A percentile compares a stretch with the other conserved stretches of the same genome.
Conservation (phyloP, 768 basidiomycete species). For the Gelatoporia subvermispora region DNA sequence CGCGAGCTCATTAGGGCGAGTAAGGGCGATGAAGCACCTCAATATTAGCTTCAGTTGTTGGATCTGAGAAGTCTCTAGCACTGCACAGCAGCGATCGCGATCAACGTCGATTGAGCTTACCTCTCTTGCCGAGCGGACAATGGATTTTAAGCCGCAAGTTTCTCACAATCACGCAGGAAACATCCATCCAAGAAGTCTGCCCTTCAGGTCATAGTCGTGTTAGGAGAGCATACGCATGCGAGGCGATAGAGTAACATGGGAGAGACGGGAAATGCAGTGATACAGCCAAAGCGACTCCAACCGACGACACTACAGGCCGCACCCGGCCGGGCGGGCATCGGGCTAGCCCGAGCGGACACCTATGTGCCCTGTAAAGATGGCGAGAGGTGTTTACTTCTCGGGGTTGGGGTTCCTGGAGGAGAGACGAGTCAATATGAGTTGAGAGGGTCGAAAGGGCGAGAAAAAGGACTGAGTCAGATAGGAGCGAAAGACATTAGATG, state of each 20-base stretch:
- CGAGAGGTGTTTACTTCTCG: slow-evolving; percentile 27
- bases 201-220: slow-evolving; percentile 13
- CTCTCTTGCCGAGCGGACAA: too few species aligned
- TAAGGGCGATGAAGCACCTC: too few species aligned
- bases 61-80: background rate
- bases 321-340: slow-evolving; percentile 6
- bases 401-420: slow-evolving; percentile 33
- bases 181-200: background rate
- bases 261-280: slow-evolving; percentile 15
- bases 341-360: slow-evolving; percentile 10
- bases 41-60: too few species aligned
- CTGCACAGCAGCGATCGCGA: too few species aligned
- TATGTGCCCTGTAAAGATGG: slow-evolving; percentile 13
- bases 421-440: slow-evolving; percentile 10
- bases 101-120: too few species aligned
- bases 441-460: background rate
- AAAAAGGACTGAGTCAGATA: slow-evolving; percentile 65
- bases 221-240: slow-evolving; percentile 13
- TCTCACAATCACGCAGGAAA: background rate
- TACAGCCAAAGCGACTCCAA: slow-evolving; percentile 16
- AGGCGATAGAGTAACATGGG: slow-evolving; percentile 12
- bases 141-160: too few species aligned
- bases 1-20: too few species aligned
- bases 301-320: slow-evolving; percentile 9
- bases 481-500: slow-evolving; percentile 98